phyloP scores from a whole-genome alignment of 768 basidiomycete genomes.

The Exidia glandulosa region DNA sequence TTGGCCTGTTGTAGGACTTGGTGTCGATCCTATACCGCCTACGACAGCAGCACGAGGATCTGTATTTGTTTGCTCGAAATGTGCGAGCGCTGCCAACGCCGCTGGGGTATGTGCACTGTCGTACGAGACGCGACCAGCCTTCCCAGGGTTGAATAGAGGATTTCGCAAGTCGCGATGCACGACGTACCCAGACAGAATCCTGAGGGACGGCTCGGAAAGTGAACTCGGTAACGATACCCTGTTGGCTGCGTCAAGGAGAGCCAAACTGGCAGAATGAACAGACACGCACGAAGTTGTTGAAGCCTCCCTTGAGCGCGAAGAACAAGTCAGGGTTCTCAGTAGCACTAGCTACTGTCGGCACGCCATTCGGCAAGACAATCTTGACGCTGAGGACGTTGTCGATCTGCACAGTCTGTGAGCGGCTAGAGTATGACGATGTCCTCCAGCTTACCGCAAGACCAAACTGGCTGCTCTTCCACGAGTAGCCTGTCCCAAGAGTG shows the following conservation, averaged over 20 bases:
- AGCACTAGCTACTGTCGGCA: neutral
- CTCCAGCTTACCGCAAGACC: neutral
- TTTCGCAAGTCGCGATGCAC: neutral
- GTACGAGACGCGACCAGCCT: constrained; percentile 5
- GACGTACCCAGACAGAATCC: neutral
- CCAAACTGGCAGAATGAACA: neutral
- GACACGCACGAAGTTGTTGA: constrained; percentile 4
- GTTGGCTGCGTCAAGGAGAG: neutral
- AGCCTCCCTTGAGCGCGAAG: constrained; percentile 1
- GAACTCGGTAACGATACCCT: neutral
- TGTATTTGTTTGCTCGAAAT: neutral
- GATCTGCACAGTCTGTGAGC: neutral
- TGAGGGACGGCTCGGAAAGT: neutral
- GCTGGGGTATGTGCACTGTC: neutral
- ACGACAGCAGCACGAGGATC: neutral
- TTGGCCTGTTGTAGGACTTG: neutral
- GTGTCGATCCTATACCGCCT: neutral
- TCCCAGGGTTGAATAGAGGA: neutral
- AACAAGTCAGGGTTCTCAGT: neutral
- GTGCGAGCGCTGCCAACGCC: neutral
- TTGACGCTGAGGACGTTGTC: neutral
- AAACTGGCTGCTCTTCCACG: neutral
- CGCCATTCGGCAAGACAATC: neutral
- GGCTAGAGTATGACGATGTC: neutral
- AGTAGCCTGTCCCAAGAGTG: too few species aligned